phyloP scores from a whole-genome alignment of 2,329 filamentous ascomycete genomes.

The Raffaelea albimanens region DNA sequence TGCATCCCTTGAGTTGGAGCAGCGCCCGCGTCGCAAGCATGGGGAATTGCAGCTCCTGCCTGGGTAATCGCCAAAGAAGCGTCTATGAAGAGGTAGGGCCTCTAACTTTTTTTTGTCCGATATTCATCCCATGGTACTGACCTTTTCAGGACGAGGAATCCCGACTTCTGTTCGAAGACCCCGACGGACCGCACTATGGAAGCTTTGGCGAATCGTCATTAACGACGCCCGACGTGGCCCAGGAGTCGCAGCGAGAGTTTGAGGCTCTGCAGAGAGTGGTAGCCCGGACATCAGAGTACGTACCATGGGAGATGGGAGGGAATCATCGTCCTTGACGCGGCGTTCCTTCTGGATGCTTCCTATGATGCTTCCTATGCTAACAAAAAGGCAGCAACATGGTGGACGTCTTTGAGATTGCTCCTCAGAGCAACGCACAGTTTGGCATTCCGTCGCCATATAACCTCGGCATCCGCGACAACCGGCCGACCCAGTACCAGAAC shows the following conservation, averaged over 20 bases:
- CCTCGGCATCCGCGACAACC: conserved; percentile 45
- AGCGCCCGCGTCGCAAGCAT: conserved; percentile 24
- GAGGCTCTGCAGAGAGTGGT: conserved; percentile 57
- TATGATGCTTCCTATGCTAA: too few species aligned
- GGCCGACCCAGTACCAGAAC: conserved; percentile 49
- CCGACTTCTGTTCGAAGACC: conserved; percentile 51
- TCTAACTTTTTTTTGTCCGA: too few species aligned
- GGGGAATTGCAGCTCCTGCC: conserved; percentile 53
- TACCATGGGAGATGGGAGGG: conserved; percentile 18
- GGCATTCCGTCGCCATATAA: conserved; percentile 30
- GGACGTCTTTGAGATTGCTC: conserved; percentile 57
- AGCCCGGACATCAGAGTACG: conserved; percentile 53
- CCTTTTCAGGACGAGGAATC: conserved; percentile 45
- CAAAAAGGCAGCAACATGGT: conserved; percentile 59
- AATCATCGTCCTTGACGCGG: too few species aligned
- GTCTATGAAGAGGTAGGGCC: conserved; percentile 44
- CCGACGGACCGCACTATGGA: conserved; percentile 49
- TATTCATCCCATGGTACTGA: neutral
- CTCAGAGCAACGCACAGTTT: conserved; percentile 35
- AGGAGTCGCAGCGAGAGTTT: conserved; percentile 54
- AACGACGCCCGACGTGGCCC: conserved; percentile 46
- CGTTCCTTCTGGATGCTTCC: too few species aligned
- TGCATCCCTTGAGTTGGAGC: too few species aligned
- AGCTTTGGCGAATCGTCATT: conserved; percentile 50
- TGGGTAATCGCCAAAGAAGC: conserved; percentile 42